phyloP scores from a whole-genome alignment of 768 basidiomycete genomes.

The Holtermanniella nyarrowii region DNA sequence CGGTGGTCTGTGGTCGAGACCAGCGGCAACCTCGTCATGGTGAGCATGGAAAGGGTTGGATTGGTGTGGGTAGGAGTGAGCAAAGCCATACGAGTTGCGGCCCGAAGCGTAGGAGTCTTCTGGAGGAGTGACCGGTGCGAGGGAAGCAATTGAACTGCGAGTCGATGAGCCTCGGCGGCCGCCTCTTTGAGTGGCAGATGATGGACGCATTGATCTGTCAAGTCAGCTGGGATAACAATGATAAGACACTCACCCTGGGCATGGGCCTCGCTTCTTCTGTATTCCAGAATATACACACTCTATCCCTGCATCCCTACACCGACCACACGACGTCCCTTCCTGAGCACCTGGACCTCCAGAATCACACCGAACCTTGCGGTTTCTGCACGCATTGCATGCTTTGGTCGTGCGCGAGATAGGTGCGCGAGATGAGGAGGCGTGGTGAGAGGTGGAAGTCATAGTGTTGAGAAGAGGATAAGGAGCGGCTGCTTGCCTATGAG shows the following conservation, averaged over 20 bases:
- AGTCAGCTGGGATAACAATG: not conserved
- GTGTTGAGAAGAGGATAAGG: too few species aligned
- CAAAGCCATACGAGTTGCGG: not conserved
- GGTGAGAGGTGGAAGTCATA: not conserved
- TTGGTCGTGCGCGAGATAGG: slow-evolving; percentile 38
- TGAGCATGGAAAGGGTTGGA: not conserved
- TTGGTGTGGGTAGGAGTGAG: not conserved
- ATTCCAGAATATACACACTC: slow-evolving; percentile 32
- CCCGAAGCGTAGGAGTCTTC: not conserved
- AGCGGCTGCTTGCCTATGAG: too few species aligned
- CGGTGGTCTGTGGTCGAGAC: too few species aligned
- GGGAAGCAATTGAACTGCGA: slow-evolving; percentile 4
- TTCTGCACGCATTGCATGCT: slow-evolving; percentile 38
- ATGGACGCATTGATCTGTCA: not conserved
- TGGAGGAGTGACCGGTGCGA: not conserved
- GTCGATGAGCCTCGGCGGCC: slow-evolving; percentile 11
- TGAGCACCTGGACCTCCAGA: slow-evolving; percentile 24
- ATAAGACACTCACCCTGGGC: slow-evolving; percentile 24
- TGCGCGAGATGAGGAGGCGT: slow-evolving; percentile 18
- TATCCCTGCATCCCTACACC: slow-evolving; percentile 32
- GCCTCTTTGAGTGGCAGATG: slow-evolving; percentile 1
- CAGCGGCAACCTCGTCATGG: too few species aligned
- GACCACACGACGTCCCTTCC: slow-evolving; percentile 22
- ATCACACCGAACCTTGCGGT: slow-evolving; percentile 37
- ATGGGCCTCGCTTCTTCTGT: slow-evolving; percentile 39